Base-by-base conservation (phyloP, 768 basidiomycete genomes). In the Mycena kentingensis region DNA sequence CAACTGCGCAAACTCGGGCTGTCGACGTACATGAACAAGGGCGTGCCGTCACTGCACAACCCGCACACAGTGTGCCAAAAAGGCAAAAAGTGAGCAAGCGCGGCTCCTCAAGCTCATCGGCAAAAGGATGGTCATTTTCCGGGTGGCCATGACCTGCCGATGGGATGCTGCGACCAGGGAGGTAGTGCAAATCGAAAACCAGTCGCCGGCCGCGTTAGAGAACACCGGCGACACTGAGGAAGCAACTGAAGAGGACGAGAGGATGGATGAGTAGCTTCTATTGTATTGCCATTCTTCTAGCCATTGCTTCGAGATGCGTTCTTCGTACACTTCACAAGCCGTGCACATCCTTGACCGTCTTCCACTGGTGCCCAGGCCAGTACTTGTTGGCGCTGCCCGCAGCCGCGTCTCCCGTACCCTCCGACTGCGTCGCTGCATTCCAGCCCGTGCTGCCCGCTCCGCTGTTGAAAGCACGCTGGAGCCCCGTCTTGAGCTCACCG, bases 1-100 rank as follows among this genome's bases (percentile, higher is more conserved):
- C 96, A 98, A 66, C 78, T 99, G 46, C 85, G 97, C 49, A 91
- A 90, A 68, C 81, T 98, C 29, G 97, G 97, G 7, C 73, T 99
- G 27, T 76, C 83, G 45, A 98, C 95, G 16, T 81, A 77, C 26
- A 81, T 99, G 78, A 82, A 87, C 51, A 83, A 81, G 62, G 97
- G 97, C 49, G 89, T 97, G 0, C 95, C 96, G 4, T 89, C 87
- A 6, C 73, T 98, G 39, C 80, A 81, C 49, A 78, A 73, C 39
- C 77, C 91, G n/a, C 93, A 98, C 67, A 80, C 81, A 47, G 72
- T 99, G 43, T 98, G 96, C 70, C 82, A 85, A 60, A 73, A 89
- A 67, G 95, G 91, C 42, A 87, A 92, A 60, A 71, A 71, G 47
- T 48, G 95, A 98, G 70, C 90, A 98, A 74, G 86, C 94, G 24